Evolutionary conservation across 768 basidiomycete species (phyloP), one percentile per base, ranked within the genome.

Genomic region (Lactifluus echinatus): DNA sequence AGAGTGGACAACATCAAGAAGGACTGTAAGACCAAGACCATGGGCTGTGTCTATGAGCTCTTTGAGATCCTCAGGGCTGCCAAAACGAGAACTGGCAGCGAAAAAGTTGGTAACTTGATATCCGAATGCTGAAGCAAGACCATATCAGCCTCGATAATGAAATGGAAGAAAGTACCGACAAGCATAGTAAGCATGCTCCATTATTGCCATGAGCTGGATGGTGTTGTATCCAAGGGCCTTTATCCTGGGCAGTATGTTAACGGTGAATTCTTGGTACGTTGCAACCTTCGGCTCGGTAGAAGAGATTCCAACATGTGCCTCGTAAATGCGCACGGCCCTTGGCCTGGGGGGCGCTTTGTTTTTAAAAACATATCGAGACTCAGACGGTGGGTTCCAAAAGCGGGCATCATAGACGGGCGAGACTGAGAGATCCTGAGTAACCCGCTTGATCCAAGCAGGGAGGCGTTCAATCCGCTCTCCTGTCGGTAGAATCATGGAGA

Each of bases 91-190:
- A 63, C 89, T 93, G 19, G 89, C 89, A 19, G 96, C 93, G 67
- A 99, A 99, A 77, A 98, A 98, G 68, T 81, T 93, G 29, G 93
- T 97, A 12, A 99, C 84, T 72, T 98, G 96, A 72, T 99, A 99
- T 14, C 96, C 96, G 68, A 99, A 99, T 1, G 95, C 93, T 95
- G 65, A 24, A 56, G 56, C 4, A 63, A 46, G 21, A 48, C 57
- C 28, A 43, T 10, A 45, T 50, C 49, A 63, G 36, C 39, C 34
- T 40, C 29, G n/a, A 48, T 14, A 43, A 23, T 50, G 36, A 51
- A 53, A n/a, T 23, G 21, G 21, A 55, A 17, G 23, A 31, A 49
- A 29, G 47, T 34, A 73, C 88, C 65, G 64, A 93, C 93, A 97
- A 61, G 93, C 93, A 71, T 97, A 97, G 70, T 97, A 97, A 2